These are phyloP conservation scores for Pleurotus pulmonarius DNA, from an alignment of 768 basidiomycete species.

Conservation along the genomic window DNA sequence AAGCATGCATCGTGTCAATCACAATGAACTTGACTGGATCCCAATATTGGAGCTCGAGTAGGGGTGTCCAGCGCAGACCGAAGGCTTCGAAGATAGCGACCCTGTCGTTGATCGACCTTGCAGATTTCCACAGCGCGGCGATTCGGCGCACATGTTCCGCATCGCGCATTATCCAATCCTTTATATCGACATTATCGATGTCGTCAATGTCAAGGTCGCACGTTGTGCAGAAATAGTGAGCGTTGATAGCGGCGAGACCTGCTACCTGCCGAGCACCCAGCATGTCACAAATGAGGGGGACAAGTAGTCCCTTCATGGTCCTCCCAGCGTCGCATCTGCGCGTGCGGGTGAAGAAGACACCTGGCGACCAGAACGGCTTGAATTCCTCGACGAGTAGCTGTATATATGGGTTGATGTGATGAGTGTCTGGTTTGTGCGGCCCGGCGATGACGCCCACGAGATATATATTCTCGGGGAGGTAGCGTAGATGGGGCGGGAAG, in stretches of 20 bases:
- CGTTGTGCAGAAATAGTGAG: slow-evolving; percentile 20
- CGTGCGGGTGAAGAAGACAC: background rate
- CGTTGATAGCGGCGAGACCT: background rate
- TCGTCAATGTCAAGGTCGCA: slow-evolving; percentile 12
- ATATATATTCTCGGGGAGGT: slow-evolving; percentile 2
- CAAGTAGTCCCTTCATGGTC: background rate
- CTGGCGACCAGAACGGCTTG: background rate
- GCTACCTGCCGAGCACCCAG: slow-evolving; percentile 1
- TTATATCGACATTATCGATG: slow-evolving; percentile 14
- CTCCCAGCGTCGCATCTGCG: background rate
- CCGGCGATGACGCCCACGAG: slow-evolving; percentile 5
- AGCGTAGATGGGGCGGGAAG: background rate
- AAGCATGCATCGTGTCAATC: slow-evolving; percentile 34
- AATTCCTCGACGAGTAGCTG: background rate
- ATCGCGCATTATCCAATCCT: slow-evolving; percentile 11
- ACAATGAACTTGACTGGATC: slow-evolving; percentile 21
- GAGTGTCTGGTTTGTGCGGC: background rate
- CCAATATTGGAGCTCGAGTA: slow-evolving; percentile 31
- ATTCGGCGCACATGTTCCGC: slow-evolving; percentile 9
- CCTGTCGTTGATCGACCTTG: slow-evolving; percentile 7
- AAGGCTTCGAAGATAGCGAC: slow-evolving; percentile 12
- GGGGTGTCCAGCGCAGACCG: slow-evolving; percentile 24
- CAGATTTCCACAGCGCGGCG: slow-evolving; percentile 16
- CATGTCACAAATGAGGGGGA: slow-evolving; percentile 1
- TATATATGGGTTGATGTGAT: slow-evolving; percentile 3